Evolutionary conservation across 306 rosid genomes (phyloP), one percentile per base, ranked within the genome.

Genomic region (Cercis canadensis): DNA sequence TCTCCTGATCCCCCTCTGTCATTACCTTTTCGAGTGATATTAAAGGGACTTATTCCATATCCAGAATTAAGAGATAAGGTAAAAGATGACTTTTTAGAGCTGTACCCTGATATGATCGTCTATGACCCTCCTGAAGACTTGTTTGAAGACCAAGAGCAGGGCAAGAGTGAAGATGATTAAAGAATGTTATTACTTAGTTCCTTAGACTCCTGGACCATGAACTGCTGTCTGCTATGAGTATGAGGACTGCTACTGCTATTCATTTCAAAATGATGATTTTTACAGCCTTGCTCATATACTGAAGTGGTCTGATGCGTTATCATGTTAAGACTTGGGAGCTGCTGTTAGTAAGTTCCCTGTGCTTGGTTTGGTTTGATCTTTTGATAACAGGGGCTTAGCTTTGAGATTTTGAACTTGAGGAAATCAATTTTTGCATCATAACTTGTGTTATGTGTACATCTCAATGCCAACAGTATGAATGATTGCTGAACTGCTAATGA

Each of bases 121-220:
- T 93, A 93, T 16, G 98, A 93, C 79, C 94, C 94, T 21, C 96
- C 98, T 6, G 98, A 90, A 72, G 98, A 88, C 62, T 87, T 90
- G 87, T 93, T 93, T 73, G 94, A 87, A n/a, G 86, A 82, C 76
- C 65, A 74, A 54, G 87, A 81, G 72, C 79, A 53, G 40, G 61
- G 12, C 24, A 69, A 73, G 32, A 78, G 77, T 21, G 72, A 47
- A 57, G 72, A 83, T 65, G 74, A 81, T 49, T 49, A 74, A 53
- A 63, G 51, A 46, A 11, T 43, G 16, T 12, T n/a, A 47, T 40
- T 55, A 46, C 53, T 37, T 46, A 32, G 67, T 46, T 46, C 34
- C 39, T 6, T 52, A 31, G 17, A 50, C 53, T 49, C 36, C 56
- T 54, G 2, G 13, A 45, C 34, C 37, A 31, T 55, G 56, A 17